A percentile compares a stretch with the other conserved stretches of the same genome.
phyloP scores from a whole-genome alignment of 2,329 filamentous ascomycete genomes.

The Cryphonectria parasitica region DNA sequence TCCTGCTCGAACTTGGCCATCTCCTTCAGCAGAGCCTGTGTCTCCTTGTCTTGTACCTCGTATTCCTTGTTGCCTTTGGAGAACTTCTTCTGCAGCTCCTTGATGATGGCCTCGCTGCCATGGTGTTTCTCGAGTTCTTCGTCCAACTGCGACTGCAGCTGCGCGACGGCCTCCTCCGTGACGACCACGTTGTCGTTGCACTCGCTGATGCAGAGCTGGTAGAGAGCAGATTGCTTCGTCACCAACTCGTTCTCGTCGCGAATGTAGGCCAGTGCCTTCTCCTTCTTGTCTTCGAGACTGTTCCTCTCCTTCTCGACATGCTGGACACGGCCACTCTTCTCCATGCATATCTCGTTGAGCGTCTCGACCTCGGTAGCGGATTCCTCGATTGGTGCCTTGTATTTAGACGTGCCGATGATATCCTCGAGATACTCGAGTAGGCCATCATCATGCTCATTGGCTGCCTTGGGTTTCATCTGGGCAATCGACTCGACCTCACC shows the following conservation, averaged over 20 bases:
- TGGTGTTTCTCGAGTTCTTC: slow-evolving; percentile 89
- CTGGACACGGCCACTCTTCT: slow-evolving; percentile 94
- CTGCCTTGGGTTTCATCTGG: slow-evolving; percentile 98
- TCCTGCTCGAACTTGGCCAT: slow-evolving; percentile 95
- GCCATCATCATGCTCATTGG: slow-evolving; percentile 93
- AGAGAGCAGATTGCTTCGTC: slow-evolving; percentile 86
- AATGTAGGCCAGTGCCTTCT: slow-evolving; percentile 87
- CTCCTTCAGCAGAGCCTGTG: slow-evolving; percentile 80
- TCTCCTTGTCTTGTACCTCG: slow-evolving; percentile 79
- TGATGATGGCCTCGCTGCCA: slow-evolving; percentile 88
- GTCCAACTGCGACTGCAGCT: slow-evolving; percentile 86
- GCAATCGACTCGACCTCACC: slow-evolving; percentile 98
- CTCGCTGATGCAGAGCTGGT: slow-evolving; percentile 88
- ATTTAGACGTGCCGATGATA: slow-evolving; percentile 98
- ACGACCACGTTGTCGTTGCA: slow-evolving; percentile 88
- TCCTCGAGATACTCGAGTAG: slow-evolving; percentile 96
- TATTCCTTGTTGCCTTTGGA: slow-evolving; percentile 82
- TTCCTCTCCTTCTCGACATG: slow-evolving; percentile 98
- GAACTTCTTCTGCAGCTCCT: slow-evolving; percentile 83
- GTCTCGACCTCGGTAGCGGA: slow-evolving; percentile 86
- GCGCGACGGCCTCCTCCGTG: slow-evolving; percentile 85
- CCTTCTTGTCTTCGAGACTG: slow-evolving; percentile 91
- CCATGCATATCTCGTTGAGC: slow-evolving; percentile 90
- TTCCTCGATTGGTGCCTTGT: slow-evolving; percentile 96
- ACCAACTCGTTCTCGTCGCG: slow-evolving; percentile 91